Conservation (phyloP, 73 alveolate species). For the Paramecium tetraurelia region DNA sequence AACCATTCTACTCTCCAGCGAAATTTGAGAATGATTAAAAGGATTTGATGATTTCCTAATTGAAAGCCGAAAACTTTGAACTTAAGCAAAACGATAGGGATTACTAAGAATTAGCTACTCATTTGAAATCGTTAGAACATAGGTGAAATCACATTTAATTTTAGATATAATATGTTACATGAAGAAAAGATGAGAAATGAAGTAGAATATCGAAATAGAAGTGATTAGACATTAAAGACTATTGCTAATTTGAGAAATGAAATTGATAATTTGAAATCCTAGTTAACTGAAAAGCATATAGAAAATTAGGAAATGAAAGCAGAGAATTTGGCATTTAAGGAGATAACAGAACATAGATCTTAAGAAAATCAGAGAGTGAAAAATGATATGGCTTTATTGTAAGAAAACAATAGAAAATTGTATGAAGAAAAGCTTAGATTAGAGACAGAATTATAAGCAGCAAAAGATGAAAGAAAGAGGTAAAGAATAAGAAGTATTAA, state of each 20-base stretch:
- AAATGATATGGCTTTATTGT: conserved; percentile 6
- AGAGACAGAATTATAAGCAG: neutral
- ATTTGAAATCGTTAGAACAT: conserved; percentile 58
- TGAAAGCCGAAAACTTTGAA: conserved; percentile 59
- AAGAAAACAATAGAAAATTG: conserved; percentile 46
- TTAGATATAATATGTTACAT: conserved; percentile 55
- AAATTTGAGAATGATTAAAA: conserved; percentile 58
- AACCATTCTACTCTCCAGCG: conserved; percentile 52
- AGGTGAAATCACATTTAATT: neutral
- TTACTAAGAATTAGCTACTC: conserved; percentile 46
- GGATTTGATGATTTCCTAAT: conserved; percentile 51
- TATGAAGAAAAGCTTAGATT: conserved; percentile 46
- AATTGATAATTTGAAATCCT: conserved; percentile 53
- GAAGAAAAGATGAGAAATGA: conserved; percentile 65
- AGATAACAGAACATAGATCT: conserved; percentile 56
- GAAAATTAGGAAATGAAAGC: conserved; percentile 58
- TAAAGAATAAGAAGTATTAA: neutral
- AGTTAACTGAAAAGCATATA: conserved; percentile 56
- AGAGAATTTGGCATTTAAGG: conserved; percentile 60
- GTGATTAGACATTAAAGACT: conserved; percentile 47
- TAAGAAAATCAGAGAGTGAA: conserved; percentile 44
- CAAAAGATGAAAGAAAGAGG: conserved; percentile 42
- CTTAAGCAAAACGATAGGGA: conserved; percentile 57
- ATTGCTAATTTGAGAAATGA: conserved; percentile 49
- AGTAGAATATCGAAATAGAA: conserved; percentile 54